These are phyloP conservation scores for Stemphylium lycopersici DNA, from an alignment of 2,329 filamentous ascomycete species.

Conservation along the genomic window DNA sequence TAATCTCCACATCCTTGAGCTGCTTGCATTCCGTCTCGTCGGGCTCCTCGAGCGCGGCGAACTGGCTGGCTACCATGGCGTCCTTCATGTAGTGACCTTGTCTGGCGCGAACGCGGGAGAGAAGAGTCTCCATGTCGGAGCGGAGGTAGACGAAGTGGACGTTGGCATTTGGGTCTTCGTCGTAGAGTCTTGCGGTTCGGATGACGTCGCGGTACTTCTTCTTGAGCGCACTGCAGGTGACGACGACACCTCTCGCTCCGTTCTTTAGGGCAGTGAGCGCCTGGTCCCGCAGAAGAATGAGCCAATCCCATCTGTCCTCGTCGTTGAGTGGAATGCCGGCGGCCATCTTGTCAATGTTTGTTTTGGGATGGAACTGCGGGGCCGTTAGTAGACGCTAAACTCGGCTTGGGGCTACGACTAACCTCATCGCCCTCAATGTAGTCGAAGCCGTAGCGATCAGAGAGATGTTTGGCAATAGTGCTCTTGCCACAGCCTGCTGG, in stretches of 20 bases:
- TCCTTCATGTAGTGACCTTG: conserved; percentile 95
- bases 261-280: conserved; percentile 47
- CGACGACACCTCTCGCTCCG: conserved; percentile 70
- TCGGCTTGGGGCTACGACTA: conserved; percentile 17
- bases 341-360: conserved; percentile 80
- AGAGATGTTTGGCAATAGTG: conserved; percentile 56
- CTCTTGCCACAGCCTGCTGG: conserved; percentile 62
- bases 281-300: conserved; percentile 60
- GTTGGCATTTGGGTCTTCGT: conserved; percentile 52
- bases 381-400: neutral
- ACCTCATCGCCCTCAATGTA: conserved; percentile 62
- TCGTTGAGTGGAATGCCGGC: conserved; percentile 84
- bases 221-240: conserved; percentile 96
- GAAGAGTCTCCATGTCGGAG: conserved; percentile 75
- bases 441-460: conserved; percentile 50
- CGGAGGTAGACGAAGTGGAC: conserved; percentile 93
- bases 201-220: conserved; percentile 87
- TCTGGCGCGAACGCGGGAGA: conserved; percentile 75
- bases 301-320: conserved; percentile 97
- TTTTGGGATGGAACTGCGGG: conserved; percentile 55
- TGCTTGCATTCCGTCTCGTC: conserved; percentile 65
- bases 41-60: conserved; percentile 85
- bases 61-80: conserved; percentile 92
- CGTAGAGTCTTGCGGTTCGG: conserved; percentile 56
- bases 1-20: conserved; percentile 52